These are phyloP conservation scores for Stephanocyclus meneghinianus DNA, from an alignment of 352 stramenopile species.

Conservation along the genomic window DNA sequence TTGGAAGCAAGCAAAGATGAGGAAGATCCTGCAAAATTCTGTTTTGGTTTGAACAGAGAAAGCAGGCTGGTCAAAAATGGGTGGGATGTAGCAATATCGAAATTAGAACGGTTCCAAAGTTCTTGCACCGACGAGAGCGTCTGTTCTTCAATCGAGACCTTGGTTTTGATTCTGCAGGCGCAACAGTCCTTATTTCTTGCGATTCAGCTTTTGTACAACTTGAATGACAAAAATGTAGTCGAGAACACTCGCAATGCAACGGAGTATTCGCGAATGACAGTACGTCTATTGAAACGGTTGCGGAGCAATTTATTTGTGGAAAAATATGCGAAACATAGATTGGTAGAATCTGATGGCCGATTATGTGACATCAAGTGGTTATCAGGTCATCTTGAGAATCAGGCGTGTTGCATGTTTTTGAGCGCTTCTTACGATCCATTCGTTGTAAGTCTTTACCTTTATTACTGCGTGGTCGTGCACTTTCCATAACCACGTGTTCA, in stretches of 20 bases:
- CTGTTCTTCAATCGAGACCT: conserved; percentile 8
- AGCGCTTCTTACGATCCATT: conserved; percentile 71
- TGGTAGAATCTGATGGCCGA: conserved; percentile 25
- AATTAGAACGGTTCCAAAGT: conserved; percentile 13
- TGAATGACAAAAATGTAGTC: conserved; percentile 24
- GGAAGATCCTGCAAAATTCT: conserved; percentile 22
- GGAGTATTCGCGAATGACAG: conserved; percentile 22
- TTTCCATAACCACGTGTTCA: neutral
- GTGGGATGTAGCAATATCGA: conserved; percentile 27
- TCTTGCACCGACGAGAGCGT: neutral
- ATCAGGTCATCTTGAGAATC: neutral
- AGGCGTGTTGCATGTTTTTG: conserved; percentile 6
- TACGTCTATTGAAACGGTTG: conserved; percentile 10
- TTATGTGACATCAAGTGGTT: neutral
- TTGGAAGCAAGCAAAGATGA: neutral
- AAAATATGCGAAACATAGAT: conserved; percentile 1
- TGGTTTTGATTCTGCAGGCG: conserved; percentile 28
- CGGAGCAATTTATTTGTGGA: neutral
- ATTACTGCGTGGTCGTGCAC: neutral
- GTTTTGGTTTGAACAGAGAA: conserved; percentile 9
- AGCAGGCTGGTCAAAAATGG: conserved; percentile 15
- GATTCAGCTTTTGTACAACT: conserved; percentile 28
- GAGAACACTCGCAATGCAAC: conserved; percentile 14
- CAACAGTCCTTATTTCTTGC: conserved; percentile 29
- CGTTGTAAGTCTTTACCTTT: conserved; percentile 21